Evolutionary conservation across 2,329 filamentous ascomycete genomes (phyloP).

Genomic region (Colletotrichum sp.): DNA sequence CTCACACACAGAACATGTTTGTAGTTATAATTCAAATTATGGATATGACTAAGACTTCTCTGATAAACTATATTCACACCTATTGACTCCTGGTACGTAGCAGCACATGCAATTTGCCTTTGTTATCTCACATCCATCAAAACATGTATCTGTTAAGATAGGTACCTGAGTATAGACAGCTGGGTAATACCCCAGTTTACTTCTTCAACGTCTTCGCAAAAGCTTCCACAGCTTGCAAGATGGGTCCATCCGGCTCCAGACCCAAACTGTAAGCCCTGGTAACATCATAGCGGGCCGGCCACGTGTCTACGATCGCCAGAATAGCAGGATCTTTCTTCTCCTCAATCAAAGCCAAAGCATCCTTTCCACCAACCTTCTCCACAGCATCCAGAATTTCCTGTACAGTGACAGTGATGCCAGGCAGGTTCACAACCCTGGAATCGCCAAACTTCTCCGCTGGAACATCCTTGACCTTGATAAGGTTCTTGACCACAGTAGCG

Average conservation of each 20-base stretch:
- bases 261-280: slow-evolving; percentile 59
- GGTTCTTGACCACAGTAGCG: slow-evolving; percentile 47
- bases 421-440: slow-evolving; percentile 54
- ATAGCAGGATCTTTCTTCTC: slow-evolving; percentile 52
- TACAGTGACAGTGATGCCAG: slow-evolving; percentile 57
- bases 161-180: neutral
- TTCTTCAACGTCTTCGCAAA: slow-evolving; percentile 11
- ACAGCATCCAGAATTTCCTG: slow-evolving; percentile 58
- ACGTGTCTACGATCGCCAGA: slow-evolving; percentile 56
- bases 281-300: slow-evolving; percentile 57
- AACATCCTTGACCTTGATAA: slow-evolving; percentile 47
- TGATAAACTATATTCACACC: rapidly evolving
- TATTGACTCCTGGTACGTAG: neutral
- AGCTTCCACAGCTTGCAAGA: slow-evolving; percentile 4
- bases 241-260: slow-evolving; percentile 45
- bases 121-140: neutral
- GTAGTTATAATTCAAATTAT: neutral
- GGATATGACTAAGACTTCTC: neutral
- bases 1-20: neutral
- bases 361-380: slow-evolving; percentile 51
- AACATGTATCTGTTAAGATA: neutral
- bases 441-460: slow-evolving; percentile 42
- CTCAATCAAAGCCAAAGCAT: slow-evolving; percentile 48
- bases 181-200: neutral
- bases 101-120: neutral